A percentile compares a stretch with the other conserved stretches of the same genome.
Evolutionary conservation across 257 asterid genomes (phyloP).

Genomic region (Knoxia roxburghii): DNA sequence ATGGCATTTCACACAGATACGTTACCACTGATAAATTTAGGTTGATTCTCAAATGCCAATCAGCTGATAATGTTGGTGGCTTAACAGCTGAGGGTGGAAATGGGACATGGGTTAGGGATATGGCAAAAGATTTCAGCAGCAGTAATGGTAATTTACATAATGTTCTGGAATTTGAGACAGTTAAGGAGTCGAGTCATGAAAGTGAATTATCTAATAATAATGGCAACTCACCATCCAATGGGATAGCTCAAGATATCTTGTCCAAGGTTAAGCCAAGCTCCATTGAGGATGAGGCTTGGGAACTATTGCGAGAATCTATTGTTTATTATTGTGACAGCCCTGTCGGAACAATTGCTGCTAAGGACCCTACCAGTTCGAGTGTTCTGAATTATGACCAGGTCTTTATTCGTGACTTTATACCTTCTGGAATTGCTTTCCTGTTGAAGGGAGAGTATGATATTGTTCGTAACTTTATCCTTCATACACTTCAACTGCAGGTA

Average conservation of each 20-base stretch:
- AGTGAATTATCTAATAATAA: slow-evolving; percentile 29
- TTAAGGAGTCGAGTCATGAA: slow-evolving; percentile 24
- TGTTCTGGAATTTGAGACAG: slow-evolving; percentile 24
- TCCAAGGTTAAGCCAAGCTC: slow-evolving; percentile 26
- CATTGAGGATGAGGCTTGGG: slow-evolving; percentile 72
- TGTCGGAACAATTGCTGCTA: slow-evolving; percentile 70
- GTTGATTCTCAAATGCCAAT: slow-evolving; percentile 43
- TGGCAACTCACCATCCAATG: slow-evolving; percentile 32
- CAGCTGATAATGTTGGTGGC: slow-evolving; percentile 42
- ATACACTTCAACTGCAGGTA: slow-evolving; percentile 81
- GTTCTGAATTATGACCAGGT: slow-evolving; percentile 70
- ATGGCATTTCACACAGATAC: slow-evolving; percentile 15
- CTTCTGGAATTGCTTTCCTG: slow-evolving; percentile 71
- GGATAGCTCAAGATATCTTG: slow-evolving; percentile 22
- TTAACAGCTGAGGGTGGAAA: slow-evolving; percentile 36
- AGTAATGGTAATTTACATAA: slow-evolving; percentile 22
- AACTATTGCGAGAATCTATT: slow-evolving; percentile 44
- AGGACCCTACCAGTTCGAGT: slow-evolving; percentile 48
- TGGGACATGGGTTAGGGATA: slow-evolving; percentile 34
- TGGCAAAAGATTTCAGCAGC: slow-evolving; percentile 25
- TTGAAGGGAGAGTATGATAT: slow-evolving; percentile 69
- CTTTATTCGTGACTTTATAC: slow-evolving; percentile 68
- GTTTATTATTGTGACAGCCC: slow-evolving; percentile 64
- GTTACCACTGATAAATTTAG: slow-evolving; percentile 16
- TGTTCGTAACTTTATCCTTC: slow-evolving; percentile 71